Percentiles rank a stretch among this genome's conserved stretches.
These are phyloP conservation scores for Turritis glabra DNA, from an alignment of 345 rosid genomes.

Conservation along the genomic window DNA sequence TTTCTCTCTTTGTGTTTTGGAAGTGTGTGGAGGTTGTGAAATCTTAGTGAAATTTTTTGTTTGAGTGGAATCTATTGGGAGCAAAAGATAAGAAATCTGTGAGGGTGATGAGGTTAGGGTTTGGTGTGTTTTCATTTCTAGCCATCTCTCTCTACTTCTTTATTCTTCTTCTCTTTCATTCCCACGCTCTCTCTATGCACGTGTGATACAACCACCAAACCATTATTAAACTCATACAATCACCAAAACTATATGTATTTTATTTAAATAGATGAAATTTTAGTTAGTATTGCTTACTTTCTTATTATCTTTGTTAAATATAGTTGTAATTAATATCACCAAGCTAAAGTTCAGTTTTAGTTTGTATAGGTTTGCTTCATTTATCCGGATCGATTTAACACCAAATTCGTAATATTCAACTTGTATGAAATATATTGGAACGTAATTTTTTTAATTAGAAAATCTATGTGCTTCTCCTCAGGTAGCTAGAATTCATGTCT, in stretches of 20 bases:
- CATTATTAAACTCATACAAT: not conserved
- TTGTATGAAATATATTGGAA: not conserved
- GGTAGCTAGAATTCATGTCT: constrained; percentile 27
- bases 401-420: not conserved
- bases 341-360: not conserved
- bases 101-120: constrained; percentile 46
- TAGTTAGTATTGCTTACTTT: not conserved
- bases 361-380: no score
- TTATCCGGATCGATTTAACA: not conserved
- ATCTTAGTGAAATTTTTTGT: constrained; percentile 1
- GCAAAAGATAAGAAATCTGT: constrained; percentile 40
- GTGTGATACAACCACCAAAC: not conserved
- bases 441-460: not conserved
- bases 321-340: no score
- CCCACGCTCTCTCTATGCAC: constrained; percentile 26
- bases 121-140: constrained; percentile 50
- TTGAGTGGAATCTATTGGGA: constrained; percentile 23
- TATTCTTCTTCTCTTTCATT: not conserved
- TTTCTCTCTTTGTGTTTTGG: constrained; percentile 9
- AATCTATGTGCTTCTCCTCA: not conserved
- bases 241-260: not conserved
- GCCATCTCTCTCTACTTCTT: constrained; percentile 18
- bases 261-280: not conserved
- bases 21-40: constrained; percentile 26
- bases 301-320: not conserved